Conservation (phyloP, 2,329 filamentous ascomycete species). For the Ascochyta lentis region DNA sequence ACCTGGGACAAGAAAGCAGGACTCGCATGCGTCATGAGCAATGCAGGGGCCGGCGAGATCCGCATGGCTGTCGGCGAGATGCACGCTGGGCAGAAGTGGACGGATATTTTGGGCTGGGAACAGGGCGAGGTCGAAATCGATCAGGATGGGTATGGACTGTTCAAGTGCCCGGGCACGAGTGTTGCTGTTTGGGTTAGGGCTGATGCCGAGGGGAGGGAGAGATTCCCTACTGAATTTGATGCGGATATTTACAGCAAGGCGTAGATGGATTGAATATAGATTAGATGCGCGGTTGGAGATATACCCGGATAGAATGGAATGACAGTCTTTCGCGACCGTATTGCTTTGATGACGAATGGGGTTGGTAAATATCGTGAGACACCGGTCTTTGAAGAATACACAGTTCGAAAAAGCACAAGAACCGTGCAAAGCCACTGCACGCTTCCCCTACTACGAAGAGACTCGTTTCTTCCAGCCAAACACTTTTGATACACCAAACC, state of each 20-base stretch:
- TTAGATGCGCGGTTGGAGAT: not conserved
- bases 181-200: slow-evolving; percentile 68
- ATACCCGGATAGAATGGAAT: not conserved
- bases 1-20: slow-evolving; percentile 58
- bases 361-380: no score
- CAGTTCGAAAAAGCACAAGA: no score
- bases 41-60: slow-evolving; percentile 52
- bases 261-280: slow-evolving; percentile 3
- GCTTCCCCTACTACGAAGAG: no score
- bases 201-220: slow-evolving; percentile 56
- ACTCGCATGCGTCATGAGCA: slow-evolving; percentile 61
- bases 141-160: slow-evolving; percentile 64
- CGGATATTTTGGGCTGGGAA: slow-evolving; percentile 65
- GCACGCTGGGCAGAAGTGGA: slow-evolving; percentile 68
- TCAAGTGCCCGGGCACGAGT: slow-evolving; percentile 57
- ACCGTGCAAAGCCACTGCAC: no score
- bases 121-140: slow-evolving; percentile 65
- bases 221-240: slow-evolving; percentile 46
- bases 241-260: slow-evolving; percentile 43
- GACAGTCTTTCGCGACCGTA: no score
- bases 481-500: no score
- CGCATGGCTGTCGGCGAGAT: slow-evolving; percentile 67
- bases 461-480: no score
- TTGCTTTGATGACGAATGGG: no score
- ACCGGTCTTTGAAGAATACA: no score